Evolutionary conservation across 495 filamentous ascomycete genomes (phyloP).

Genomic region (Chaetomium fimeti): DNA sequence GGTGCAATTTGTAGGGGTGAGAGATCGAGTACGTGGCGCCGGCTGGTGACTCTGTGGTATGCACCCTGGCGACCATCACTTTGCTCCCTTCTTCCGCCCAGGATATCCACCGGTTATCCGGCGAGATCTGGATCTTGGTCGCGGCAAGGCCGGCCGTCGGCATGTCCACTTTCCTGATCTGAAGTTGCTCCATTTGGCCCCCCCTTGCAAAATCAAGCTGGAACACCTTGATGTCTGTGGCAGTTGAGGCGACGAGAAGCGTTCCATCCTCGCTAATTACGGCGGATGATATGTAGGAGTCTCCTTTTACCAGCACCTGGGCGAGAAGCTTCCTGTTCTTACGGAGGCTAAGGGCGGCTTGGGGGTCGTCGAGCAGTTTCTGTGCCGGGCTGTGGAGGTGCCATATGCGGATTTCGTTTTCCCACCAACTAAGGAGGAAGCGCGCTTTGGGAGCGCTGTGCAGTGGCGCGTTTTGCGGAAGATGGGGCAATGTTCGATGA

Average conservation of each 20-base stretch:
- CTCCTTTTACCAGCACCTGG: conserved; percentile 71
- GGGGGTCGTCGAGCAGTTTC: conserved; percentile 44
- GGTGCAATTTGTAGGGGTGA: conserved; percentile 53
- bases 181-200: conserved; percentile 46
- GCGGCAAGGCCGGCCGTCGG: conserved; percentile 54
- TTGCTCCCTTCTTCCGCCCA: conserved; percentile 77
- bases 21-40: conserved; percentile 47
- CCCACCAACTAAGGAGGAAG: conserved; percentile 90
- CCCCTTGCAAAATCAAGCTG: conserved; percentile 47
- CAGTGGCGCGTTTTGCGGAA: conserved; percentile 74
- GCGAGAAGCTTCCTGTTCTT: conserved; percentile 63
- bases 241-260: conserved; percentile 73
- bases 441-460: conserved; percentile 67
- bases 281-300: conserved; percentile 84
- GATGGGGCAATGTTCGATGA: conserved; percentile 70
- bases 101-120: conserved; percentile 71
- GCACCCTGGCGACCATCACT: conserved; percentile 66
- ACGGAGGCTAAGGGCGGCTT: conserved; percentile 36
- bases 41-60: conserved; percentile 42
- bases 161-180: conserved; percentile 35
- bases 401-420: conserved; percentile 84
- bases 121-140: conserved; percentile 69
- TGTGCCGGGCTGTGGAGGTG: conserved; percentile 53
- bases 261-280: conserved; percentile 70
- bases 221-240: conserved; percentile 77